Evolutionary conservation across 2,329 filamentous ascomycete genomes (phyloP), one percentile per base, ranked within the genome.

Genomic region (Fusarium heterosporum): DNA sequence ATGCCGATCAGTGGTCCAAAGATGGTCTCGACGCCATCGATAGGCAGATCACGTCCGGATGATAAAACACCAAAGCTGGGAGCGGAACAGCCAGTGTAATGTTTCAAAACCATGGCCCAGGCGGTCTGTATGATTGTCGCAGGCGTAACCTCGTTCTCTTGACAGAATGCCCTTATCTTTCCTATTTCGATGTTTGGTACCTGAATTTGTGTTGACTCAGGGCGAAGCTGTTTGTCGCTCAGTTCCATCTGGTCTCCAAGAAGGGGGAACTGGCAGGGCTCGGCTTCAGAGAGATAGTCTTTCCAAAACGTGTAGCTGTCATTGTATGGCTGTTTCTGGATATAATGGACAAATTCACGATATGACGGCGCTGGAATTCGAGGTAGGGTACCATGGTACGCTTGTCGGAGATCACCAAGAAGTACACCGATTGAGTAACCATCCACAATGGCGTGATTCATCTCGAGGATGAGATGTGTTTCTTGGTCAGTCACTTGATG

Each of bases 1-100:
- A 58, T 42, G 25, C 49, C 34, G 11, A 58, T 54, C n/a, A 58
- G 25, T 5, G 55, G 55, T 6, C 55, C 55, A 10, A 59, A 54
- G 12, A 59, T 48, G 4, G 10, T 9, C 19, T 54, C 42, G 5
- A 54, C 55, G 14, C 25, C 42, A 26, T 48, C 7, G 12, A 59
- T 54, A 2, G 55, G 49, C 2, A 59, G 36, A 11, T 55, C 53
- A 1, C 52, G 43, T 12, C 43, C 43, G 2, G 52, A 49, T 22
- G 52, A 42, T 4, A 42, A 4, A n/a, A 49, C 36, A 4, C 52
- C 52, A 12, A 55, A 55, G 26, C 22, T 41, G 4, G 52, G 43
- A n/a, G 29, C 17, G 6, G 6, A n/a, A 7, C 22, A 42, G 6
- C 52, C 52, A 3, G 43, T 55, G 16, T 49, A 49, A 7, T 49